Evolutionary conservation across 352 stramenopile species (phyloP), one percentile per base, ranked within the genome.

Genomic region (Phytophthora pini): DNA sequence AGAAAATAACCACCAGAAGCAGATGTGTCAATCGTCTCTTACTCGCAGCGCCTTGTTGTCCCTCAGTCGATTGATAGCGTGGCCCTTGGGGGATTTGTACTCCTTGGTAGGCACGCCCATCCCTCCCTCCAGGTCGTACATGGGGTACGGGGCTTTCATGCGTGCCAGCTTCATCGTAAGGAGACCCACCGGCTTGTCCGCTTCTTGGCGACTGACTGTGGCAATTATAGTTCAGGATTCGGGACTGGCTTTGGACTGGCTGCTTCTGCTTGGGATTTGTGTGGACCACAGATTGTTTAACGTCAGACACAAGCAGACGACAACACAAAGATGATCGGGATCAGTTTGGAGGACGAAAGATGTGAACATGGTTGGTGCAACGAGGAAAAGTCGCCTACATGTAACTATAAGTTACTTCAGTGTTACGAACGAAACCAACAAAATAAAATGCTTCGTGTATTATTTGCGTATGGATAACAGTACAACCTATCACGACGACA

Each of bases 61-160:
- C 12, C 70, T 55, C 26, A 81, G 56, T 0, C 43, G 55, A 20
- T 15, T 54, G 29, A 68, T 48, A 31, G 60, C 11, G 29, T 60
- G 70, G 47, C 61, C 60, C 27, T 78, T 72, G 27, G 34, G 24
- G 39, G 51, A 29, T 41, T 72, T 76, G 45, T 64, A 67, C 48
- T 74, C 44, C 13, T 64, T 72, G 1, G 47, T 11, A 22, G 63
- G 55, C 7, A 60, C 49, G 47, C 60, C 63, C 34, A 67, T 55
- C 12, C 66, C 66, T 15, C 56, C 61, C 17, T 79, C 73, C 43
- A 81, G 48, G 46, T 81, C 70, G 63, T 74, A 72, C 53, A 72
- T 65, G 11, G 60, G 62, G 62, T 79, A 72, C 54, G 66, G 53
- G 4, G 32, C 73, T 47, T 63, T 76, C 61, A 72, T 67, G 15